Evolutionary conservation across 257 asterid species (phyloP).

Genomic region (Coffea canephora): DNA sequence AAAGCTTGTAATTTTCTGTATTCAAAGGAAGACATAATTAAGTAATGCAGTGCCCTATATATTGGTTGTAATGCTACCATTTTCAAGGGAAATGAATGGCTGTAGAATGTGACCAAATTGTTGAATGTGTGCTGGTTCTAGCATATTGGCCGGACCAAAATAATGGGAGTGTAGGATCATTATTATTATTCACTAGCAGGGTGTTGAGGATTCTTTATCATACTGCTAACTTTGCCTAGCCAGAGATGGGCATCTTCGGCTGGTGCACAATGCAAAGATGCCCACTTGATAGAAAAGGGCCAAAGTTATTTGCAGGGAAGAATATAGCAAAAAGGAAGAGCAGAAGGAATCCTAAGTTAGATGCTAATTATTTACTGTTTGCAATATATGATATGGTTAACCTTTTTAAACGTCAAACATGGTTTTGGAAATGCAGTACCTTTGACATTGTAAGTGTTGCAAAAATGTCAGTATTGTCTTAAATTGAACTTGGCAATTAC

Average conservation of each 20-base stretch:
- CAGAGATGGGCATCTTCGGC: neutral
- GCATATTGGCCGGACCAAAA: neutral
- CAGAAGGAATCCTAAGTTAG: conserved; percentile 13
- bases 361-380: neutral
- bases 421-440: neutral
- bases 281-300: neutral
- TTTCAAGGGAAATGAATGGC: neutral
- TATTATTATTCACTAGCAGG: neutral
- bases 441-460: neutral
- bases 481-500: neutral
- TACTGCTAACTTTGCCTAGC: neutral
- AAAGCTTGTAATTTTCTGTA: too few species aligned
- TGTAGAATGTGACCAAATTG: neutral
- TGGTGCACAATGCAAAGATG: neutral
- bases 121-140: neutral
- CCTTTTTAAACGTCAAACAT: neutral
- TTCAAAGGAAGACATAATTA: too few species aligned
- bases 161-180: neutral
- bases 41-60: neutral
- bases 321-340: neutral
- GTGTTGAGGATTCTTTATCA: neutral
- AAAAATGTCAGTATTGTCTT: neutral
- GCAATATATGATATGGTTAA: neutral
- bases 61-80: neutral
- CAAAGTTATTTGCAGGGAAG: neutral